These are phyloP conservation scores for Durotheca rogersii DNA, from an alignment of 495 filamentous ascomycete species.

Conservation along the genomic window DNA sequence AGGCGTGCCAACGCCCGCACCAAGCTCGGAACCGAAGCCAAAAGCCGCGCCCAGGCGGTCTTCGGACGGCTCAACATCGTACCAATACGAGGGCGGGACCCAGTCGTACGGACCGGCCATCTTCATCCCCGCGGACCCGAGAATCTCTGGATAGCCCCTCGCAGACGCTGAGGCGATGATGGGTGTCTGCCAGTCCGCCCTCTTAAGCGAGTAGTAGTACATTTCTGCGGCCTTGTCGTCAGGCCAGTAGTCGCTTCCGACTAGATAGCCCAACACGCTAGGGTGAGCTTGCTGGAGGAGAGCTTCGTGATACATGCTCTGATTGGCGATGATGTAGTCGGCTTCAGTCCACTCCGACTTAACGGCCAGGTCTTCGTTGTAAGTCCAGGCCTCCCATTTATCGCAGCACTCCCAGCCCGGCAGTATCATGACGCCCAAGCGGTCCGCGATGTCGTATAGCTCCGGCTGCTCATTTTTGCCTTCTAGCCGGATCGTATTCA, in stretches of 20 bases:
- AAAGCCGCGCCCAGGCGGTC: conserved; percentile 55
- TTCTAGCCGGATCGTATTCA: conserved; percentile 64
- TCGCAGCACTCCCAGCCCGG: conserved; percentile 69
- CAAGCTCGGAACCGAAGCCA: conserved; percentile 63
- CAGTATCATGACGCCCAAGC: conserved; percentile 61
- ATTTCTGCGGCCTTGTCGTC: conserved; percentile 54
- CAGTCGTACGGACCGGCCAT: conserved; percentile 71
- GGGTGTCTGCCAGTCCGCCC: conserved; percentile 57
- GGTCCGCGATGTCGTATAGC: conserved; percentile 59
- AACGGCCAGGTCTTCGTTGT: conserved; percentile 55
- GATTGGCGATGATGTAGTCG: conserved; percentile 57
- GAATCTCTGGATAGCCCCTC: conserved; percentile 51
- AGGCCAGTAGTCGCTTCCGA: conserved; percentile 65
- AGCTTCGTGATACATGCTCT: conserved; percentile 60
- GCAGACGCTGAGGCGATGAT: conserved; percentile 59
- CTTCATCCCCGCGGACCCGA: conserved; percentile 61
- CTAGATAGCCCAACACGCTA: conserved; percentile 55
- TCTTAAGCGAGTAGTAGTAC: conserved; percentile 51
- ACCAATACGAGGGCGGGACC: conserved; percentile 67
- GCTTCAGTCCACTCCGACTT: conserved; percentile 48
- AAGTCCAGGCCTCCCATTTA: conserved; percentile 67
- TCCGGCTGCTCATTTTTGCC: conserved; percentile 65
- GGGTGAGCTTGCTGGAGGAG: conserved; percentile 60
- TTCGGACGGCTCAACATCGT: conserved; percentile 41
- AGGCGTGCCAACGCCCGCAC: conserved; percentile 63